Conservation (phyloP, 148 eudicot genomes). For the Nepenthes mirabilis region DNA sequence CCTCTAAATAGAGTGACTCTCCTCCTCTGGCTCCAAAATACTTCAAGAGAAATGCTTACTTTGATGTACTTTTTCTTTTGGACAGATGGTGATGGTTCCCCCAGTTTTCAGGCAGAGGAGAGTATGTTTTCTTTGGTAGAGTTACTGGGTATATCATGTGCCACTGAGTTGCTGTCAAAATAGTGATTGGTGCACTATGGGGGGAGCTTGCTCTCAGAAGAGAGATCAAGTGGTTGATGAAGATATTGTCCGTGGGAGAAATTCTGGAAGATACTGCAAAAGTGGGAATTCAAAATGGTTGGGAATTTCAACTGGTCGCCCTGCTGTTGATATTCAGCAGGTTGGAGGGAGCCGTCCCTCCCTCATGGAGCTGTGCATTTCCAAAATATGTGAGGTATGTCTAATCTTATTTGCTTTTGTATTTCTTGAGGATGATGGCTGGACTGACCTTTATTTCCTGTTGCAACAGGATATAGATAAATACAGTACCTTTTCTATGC, state of each 20-base stretch:
- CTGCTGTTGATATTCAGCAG: conserved; percentile 18
- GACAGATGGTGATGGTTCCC: too few relatives aligned
- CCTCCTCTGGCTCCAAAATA: too few relatives aligned
- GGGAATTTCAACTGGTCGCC: conserved; percentile 30
- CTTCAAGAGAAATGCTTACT: too few relatives aligned
- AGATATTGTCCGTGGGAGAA: conserved; percentile 24
- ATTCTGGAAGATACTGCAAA: conserved; percentile 49
- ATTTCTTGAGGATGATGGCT: neutral
- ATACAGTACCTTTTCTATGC: conserved; percentile 36
- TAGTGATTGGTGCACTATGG: conserved; percentile 21
- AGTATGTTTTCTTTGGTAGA: too few relatives aligned
- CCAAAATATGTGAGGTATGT: conserved; percentile 38
- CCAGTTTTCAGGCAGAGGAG: too few relatives aligned
- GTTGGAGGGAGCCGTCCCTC: conserved; percentile 34
- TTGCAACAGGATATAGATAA: conserved; percentile 36
- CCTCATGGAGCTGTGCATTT: conserved; percentile 55
- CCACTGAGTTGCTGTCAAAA: too few relatives aligned
- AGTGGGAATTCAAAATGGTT: conserved; percentile 74
- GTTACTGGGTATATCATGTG: too few relatives aligned
- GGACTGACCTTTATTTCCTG: neutral
- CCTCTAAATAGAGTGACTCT: too few relatives aligned
- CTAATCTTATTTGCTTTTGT: neutral
- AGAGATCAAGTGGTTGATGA: conserved; percentile 43
- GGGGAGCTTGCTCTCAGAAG: conserved; percentile 74
- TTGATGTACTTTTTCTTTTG: too few relatives aligned